phyloP scores from a whole-genome alignment of 2,329 filamentous ascomycete species.

The Epichloe bromicola region DNA sequence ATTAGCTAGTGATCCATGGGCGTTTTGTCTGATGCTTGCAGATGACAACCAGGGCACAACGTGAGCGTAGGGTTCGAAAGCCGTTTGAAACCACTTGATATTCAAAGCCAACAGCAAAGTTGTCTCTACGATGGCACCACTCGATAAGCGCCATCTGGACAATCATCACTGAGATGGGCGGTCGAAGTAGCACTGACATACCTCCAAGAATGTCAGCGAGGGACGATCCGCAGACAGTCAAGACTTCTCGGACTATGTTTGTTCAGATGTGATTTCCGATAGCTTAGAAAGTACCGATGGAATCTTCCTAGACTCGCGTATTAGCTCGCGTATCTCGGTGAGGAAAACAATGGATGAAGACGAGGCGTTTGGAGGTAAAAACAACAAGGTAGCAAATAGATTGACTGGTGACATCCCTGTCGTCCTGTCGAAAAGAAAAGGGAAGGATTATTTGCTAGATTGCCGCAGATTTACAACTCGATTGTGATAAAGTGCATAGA shows the following conservation, averaged over 20 bases:
- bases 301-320: not conserved
- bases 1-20: constrained; percentile 1
- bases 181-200: not conserved
- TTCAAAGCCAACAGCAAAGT: not conserved
- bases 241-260: not conserved
- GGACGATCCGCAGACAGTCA: not conserved
- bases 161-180: not conserved
- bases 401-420: too few relatives aligned
- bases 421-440: too few relatives aligned
- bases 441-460: too few relatives aligned
- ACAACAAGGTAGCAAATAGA: too few relatives aligned
- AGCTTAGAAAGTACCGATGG: not conserved
- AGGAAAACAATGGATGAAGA: not conserved
- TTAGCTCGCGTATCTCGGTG: not conserved
- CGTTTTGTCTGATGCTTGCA: not conserved
- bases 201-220: not conserved
- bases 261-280: not conserved
- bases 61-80: not conserved
- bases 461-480: too few relatives aligned
- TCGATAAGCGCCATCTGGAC: not conserved
- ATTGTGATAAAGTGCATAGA: too few relatives aligned
- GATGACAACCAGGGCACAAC: not conserved
- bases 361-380: too few relatives aligned
- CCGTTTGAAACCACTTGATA: too few relatives aligned
- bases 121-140: not conserved